phyloP scores from a whole-genome alignment of 2,329 filamentous ascomycete species.

The Mollisiaceae sp. region DNA sequence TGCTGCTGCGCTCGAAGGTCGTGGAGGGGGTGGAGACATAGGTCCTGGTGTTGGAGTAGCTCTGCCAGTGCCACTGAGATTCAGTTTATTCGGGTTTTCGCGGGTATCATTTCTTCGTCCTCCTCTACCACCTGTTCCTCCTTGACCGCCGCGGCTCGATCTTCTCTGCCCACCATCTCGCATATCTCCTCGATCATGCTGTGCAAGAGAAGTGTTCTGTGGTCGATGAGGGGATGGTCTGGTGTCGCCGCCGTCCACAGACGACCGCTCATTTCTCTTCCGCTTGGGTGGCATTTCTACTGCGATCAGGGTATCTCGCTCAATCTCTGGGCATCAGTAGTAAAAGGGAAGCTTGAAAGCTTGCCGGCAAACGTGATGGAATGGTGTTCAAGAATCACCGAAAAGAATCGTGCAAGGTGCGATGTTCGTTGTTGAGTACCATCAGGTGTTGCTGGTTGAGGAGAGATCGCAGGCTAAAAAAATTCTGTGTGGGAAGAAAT shows the following conservation, averaged over 20 bases:
- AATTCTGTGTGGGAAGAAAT: background rate
- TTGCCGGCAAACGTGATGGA: constrained; percentile 18
- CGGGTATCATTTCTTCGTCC: constrained; percentile 38
- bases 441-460: constrained; percentile 7
- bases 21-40: constrained; percentile 42
- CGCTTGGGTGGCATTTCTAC: constrained; percentile 44
- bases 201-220: constrained; percentile 58
- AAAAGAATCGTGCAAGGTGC: constrained; percentile 15
- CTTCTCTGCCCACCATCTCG: constrained; percentile 54
- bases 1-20: constrained; percentile 38
- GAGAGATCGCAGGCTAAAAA: constrained; percentile 6
- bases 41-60: constrained; percentile 41
- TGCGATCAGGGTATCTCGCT: constrained; percentile 27
- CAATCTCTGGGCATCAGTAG: constrained; percentile 34
- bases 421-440: constrained; percentile 19
- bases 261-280: constrained; percentile 44
- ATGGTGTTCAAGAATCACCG: constrained; percentile 16
- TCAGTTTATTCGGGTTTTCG: constrained; percentile 41
- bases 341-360: constrained; percentile 23
- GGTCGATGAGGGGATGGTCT: constrained; percentile 69
- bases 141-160: constrained; percentile 52
- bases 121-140: constrained; percentile 36
- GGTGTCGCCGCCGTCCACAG: constrained; percentile 49
- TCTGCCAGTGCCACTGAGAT: constrained; percentile 31
- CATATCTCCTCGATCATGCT: constrained; percentile 61